Percentiles rank a stretch among this genome's conserved stretches.
phyloP scores from a whole-genome alignment of 1,284 basidiomycete species.

The Trichosporon sp. region DNA sequence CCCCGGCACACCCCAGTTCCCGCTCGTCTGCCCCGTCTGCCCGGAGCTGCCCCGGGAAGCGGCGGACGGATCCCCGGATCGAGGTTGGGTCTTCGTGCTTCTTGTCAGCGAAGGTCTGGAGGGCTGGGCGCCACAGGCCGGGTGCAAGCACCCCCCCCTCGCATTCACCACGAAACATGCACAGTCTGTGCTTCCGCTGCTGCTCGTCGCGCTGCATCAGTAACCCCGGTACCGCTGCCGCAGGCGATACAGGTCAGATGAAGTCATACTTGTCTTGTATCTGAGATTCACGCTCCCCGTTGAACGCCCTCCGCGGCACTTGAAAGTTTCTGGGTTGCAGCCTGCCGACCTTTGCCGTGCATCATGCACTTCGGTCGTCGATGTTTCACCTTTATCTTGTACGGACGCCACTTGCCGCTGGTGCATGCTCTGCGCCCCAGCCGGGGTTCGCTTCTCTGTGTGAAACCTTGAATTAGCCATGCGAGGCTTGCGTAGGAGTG shows the following conservation, averaged over 20 bases:
- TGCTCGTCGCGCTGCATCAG: no score
- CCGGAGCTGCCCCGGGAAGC: neutral
- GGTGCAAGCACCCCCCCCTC: no score
- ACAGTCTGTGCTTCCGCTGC: neutral
- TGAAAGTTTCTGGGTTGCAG: neutral
- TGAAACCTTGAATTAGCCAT: neutral
- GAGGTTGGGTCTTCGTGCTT: neutral
- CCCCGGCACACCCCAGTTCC: neutral
- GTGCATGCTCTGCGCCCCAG: no score
- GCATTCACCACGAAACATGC: no score
- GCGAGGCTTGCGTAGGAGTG: neutral
- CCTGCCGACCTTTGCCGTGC: neutral
- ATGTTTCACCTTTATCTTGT: neutral
- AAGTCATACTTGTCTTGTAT: neutral
- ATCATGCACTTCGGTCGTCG: neutral
- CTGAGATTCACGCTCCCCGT: conserved; percentile 3
- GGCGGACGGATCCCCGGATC: neutral
- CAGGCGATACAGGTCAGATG: neutral
- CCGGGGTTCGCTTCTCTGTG: neutral
- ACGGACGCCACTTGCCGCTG: neutral
- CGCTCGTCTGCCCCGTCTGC: neutral
- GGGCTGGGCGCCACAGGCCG: neutral
- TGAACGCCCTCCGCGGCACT: neutral
- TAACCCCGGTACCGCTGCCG: no score
- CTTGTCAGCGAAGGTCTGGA: neutral